Evolutionary conservation across 208 protist species (phyloP).

Genomic region (Leishmania tropica): DNA sequence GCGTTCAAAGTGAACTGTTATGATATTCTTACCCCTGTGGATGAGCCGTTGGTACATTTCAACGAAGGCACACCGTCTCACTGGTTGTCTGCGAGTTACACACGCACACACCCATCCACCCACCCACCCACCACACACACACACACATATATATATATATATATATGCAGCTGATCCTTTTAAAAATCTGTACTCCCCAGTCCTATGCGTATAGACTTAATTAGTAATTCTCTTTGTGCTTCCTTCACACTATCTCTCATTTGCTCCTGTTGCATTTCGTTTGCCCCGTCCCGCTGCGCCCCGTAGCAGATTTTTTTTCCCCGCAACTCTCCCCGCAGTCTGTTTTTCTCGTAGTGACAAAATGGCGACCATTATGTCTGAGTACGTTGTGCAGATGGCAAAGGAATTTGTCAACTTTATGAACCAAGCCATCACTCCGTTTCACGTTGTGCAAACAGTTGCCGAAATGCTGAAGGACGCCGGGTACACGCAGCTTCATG

Average conservation of each 20-base stretch:
- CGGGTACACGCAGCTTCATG: conserved; percentile 65
- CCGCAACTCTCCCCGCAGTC: neutral
- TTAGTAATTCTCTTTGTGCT: neutral
- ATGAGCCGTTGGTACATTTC: neutral
- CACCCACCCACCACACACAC: too few relatives aligned
- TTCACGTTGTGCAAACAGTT: conserved; percentile 73
- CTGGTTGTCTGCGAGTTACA: neutral
- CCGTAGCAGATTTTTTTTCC: neutral
- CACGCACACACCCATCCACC: neutral
- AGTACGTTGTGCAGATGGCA: conserved; percentile 33
- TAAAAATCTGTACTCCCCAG: neutral
- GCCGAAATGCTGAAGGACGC: conserved; percentile 43
- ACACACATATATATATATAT: neutral
- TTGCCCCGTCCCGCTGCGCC: too few relatives aligned
- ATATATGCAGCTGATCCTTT: neutral
- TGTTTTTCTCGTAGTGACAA: neutral
- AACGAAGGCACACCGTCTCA: too few relatives aligned
- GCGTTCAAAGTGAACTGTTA: neutral
- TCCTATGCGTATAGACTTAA: neutral
- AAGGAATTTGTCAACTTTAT: conserved; percentile 75
- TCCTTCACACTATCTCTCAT: neutral
- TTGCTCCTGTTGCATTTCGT: conserved; percentile 8
- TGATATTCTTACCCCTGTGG: neutral
- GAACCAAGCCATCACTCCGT: conserved; percentile 72
- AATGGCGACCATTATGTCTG: conserved; percentile 31